These are phyloP conservation scores for Phytopythium aichiense DNA, from an alignment of 352 stramenopile genomes.

Conservation along the genomic window DNA sequence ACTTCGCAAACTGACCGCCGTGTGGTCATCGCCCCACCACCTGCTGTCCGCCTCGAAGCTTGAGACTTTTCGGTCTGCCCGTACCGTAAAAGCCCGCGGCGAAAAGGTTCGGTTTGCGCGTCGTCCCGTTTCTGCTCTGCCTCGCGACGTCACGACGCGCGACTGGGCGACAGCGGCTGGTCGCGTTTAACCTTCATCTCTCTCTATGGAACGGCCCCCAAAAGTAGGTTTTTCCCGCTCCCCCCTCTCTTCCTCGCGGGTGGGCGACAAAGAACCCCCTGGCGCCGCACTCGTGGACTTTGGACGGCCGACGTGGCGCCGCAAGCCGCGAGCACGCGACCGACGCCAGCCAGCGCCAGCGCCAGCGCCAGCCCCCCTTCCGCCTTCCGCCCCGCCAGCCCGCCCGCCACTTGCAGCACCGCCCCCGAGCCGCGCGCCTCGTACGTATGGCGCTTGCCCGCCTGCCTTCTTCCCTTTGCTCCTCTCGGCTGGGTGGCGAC, in stretches of 20 bases:
- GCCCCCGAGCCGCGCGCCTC: background rate
- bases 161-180: constrained; percentile 2
- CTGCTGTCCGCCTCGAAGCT: background rate
- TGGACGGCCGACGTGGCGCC: constrained; percentile 9
- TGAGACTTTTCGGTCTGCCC: background rate
- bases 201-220: background rate
- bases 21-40: background rate
- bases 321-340: background rate
- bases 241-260: background rate
- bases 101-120: constrained; percentile 4
- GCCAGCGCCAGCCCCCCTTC: background rate
- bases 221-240: constrained; percentile 2
- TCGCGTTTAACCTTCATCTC: constrained; percentile 5
- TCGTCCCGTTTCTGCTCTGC: constrained; percentile 1
- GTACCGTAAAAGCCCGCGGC: background rate
- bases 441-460: background rate
- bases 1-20: background rate
- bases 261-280: constrained; percentile 2
- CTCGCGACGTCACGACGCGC: constrained; percentile 2
- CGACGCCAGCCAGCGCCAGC: no score
- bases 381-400: background rate
- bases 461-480: no score
- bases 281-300: constrained; percentile 5
- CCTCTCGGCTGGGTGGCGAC: no score
- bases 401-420: constrained; percentile 1